Conservation (phyloP, 1,284 basidiomycete species). For the Fomitopsis schrenkii region DNA sequence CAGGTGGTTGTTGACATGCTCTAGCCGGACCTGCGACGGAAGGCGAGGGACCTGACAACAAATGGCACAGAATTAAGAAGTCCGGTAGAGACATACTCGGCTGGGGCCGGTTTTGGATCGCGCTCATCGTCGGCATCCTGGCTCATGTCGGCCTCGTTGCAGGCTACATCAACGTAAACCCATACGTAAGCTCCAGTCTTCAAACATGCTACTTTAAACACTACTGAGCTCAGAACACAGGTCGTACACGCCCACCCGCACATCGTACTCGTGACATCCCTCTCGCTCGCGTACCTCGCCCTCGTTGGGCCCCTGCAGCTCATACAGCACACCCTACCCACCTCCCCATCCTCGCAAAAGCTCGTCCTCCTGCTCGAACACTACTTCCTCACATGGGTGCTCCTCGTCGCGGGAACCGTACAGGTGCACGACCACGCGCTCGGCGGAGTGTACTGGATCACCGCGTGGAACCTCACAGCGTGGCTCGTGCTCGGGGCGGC, state of each 20-base stretch:
- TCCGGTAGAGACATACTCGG: constrained; percentile 19
- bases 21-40: background rate
- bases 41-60: background rate
- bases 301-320: constrained; percentile 36
- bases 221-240: constrained; percentile 29
- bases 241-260: constrained; percentile 56
- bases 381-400: constrained; percentile 53
- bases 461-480: constrained; percentile 17
- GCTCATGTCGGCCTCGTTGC: constrained; percentile 45
- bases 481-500: constrained; percentile 10
- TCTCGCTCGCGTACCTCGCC: constrained; percentile 48
- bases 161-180: constrained; percentile 52
- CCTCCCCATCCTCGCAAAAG: constrained; percentile 28
- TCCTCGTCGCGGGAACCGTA: constrained; percentile 48
- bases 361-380: constrained; percentile 16
- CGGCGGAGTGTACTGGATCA: constrained; percentile 54
- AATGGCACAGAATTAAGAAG: constrained; percentile 11
- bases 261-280: constrained; percentile 44
- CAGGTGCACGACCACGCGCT: constrained; percentile 38
- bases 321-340: constrained; percentile 26
- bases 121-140: constrained; percentile 40
- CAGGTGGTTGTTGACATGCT: background rate
- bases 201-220: no score
- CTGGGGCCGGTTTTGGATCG: constrained; percentile 54
- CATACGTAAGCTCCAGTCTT: constrained; percentile 41